Evolutionary conservation across 2,329 filamentous ascomycete species (phyloP).

Genomic region (Colletotrichum sp.): DNA sequence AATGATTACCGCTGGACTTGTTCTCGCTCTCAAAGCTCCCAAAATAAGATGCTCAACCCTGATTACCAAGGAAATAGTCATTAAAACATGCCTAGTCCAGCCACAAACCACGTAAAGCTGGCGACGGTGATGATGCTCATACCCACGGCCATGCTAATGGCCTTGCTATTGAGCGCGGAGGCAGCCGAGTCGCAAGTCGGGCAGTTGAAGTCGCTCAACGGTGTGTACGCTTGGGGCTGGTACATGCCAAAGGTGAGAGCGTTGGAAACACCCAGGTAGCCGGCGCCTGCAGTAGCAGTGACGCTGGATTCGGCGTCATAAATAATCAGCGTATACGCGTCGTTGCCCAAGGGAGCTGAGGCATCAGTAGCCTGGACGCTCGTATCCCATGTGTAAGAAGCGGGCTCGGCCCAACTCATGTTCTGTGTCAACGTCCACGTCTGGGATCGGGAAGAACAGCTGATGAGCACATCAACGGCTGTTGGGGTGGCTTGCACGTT

Average conservation of each 20-base stretch:
- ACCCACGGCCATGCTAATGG: constrained; percentile 54
- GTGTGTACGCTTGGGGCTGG: constrained; percentile 53
- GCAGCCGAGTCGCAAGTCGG: constrained; percentile 61
- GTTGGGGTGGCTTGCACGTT: constrained; percentile 62
- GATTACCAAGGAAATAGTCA: constrained; percentile 4
- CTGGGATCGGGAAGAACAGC: constrained; percentile 55
- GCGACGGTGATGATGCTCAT: constrained; percentile 63
- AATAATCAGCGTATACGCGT: constrained; percentile 66
- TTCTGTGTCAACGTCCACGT: constrained; percentile 69
- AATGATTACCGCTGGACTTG: constrained; percentile 18
- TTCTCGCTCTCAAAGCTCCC: neutral
- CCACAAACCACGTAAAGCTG: constrained; percentile 69
- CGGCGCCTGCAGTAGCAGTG: constrained; percentile 56
- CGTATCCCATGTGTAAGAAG: constrained; percentile 62
- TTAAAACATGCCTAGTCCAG: constrained; percentile 38
- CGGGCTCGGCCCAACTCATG: constrained; percentile 61
- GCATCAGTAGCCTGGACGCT: constrained; percentile 50
- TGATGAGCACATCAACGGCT: constrained; percentile 64
- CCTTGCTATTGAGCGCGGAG: constrained; percentile 50
- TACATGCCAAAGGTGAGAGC: constrained; percentile 66
- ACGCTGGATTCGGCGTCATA: constrained; percentile 61
- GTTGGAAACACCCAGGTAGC: constrained; percentile 57
- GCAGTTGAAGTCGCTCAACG: constrained; percentile 59
- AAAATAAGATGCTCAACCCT: constrained; percentile 1
- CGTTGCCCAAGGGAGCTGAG: constrained; percentile 52